Percentiles rank a stretch among this genome's conserved stretches.
phyloP scores from a whole-genome alignment of 495 filamentous ascomycete genomes.

The Friedmanniomyces endolithicus region DNA sequence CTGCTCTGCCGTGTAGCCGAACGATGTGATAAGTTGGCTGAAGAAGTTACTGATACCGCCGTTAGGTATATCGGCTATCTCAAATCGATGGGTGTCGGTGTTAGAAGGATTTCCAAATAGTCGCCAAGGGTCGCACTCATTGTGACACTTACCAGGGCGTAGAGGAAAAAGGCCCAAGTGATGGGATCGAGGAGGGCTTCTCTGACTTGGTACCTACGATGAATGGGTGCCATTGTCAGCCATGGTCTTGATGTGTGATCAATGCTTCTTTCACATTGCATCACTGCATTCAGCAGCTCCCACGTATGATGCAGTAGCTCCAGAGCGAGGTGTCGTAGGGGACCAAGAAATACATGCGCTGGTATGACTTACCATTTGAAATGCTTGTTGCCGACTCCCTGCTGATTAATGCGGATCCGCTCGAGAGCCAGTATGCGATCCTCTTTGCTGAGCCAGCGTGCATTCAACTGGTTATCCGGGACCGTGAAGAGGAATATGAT shows the following conservation, averaged over 20 bases:
- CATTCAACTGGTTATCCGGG: slow-evolving; percentile 59
- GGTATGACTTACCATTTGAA: background rate
- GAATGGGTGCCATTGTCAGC: slow-evolving; percentile 22
- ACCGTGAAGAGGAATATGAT: slow-evolving; percentile 49
- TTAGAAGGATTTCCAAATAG: background rate
- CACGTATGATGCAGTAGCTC: no score
- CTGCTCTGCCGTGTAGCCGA: slow-evolving; percentile 45
- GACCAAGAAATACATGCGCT: no score
- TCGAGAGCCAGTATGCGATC: slow-evolving; percentile 41
- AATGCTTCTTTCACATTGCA: no score
- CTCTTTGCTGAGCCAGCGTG: slow-evolving; percentile 50
- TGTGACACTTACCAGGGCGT: slow-evolving; percentile 26
- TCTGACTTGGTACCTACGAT: slow-evolving; percentile 25
- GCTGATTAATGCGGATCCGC: slow-evolving; percentile 28
- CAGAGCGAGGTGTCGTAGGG: no score
- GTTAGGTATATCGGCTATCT: slow-evolving; percentile 8
- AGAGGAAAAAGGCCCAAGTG: slow-evolving; percentile 52
- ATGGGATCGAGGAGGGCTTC: slow-evolving; percentile 29
- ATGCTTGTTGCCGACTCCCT: slow-evolving; percentile 31
- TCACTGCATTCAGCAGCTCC: no score
- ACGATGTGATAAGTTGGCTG: slow-evolving; percentile 50
- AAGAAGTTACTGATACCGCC: slow-evolving; percentile 63
- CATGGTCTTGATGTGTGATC: background rate
- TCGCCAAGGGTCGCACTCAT: background rate
- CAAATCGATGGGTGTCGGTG: background rate